Evolutionary conservation across 1,284 basidiomycete species (phyloP), one percentile per base, ranked within the genome.

Genomic region (Melampsora abietis-canadensis): DNA sequence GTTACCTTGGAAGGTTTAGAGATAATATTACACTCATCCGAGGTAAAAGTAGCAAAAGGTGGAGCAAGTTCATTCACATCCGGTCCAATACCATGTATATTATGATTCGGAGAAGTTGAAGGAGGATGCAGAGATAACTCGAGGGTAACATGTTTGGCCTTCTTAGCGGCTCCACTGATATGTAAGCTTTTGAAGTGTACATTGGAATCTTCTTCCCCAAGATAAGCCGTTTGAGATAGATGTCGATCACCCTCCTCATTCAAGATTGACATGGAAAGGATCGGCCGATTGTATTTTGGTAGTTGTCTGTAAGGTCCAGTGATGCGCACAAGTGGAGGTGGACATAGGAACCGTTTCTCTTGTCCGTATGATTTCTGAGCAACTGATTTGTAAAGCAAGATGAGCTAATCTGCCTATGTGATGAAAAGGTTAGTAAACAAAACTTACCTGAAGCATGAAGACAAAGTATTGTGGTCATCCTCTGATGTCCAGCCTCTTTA

Each of bases 171-270:
- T 30, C 91, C 90, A 15, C 90, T 90, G 77, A 94, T 92, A 81
- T 94, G 92, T 67, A 94, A 84, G 79, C 92, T 92, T 82, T 92
- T 92, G 87, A 94, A 93, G 83, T 89, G 92, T 57, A 90, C 64
- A 21, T 68, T 75, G 0, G 73, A 48, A 4, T 40, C 66, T 31
- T 75, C 65, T 40, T 75, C 73, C 4, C 65, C 73, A 14, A 75
- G 60, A 48, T 66, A 68, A 51, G 73, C 65, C 2, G 59, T 68
- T 63, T 75, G 73, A 44, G 63, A 75, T 27, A 75, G 21, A 44
- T 75, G 73, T 48, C 46, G 66, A 37, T 67, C 54, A 19, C 73
- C 73, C n/a, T 75, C 65, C 44, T 75, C 73, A 66, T 75, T 75
- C 34, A 75, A 63, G 62, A 75, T 75, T 34, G 73, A 67, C 73